Evolutionary conservation across 2,329 filamentous ascomycete genomes (phyloP).

Genomic region (Colletotrichum truncatum): DNA sequence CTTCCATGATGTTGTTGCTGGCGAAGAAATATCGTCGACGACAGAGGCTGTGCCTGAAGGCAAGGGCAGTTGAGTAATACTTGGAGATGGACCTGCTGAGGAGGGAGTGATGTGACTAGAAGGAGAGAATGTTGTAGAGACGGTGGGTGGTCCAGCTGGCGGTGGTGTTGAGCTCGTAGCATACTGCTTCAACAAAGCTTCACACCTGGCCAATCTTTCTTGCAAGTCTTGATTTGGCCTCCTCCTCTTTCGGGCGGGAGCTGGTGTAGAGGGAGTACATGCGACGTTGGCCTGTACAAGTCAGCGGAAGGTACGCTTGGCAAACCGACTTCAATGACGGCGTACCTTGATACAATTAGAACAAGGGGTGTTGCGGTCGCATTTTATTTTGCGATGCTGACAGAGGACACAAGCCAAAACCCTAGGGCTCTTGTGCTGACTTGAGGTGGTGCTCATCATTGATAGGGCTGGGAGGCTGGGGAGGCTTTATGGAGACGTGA

Average conservation of each 20-base stretch:
- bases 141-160: constrained; percentile 34
- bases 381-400: constrained; percentile 71
- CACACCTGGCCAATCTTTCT: constrained; percentile 66
- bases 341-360: constrained; percentile 68
- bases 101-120: constrained; percentile 13
- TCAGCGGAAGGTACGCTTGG: constrained; percentile 11
- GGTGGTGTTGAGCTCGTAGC: constrained; percentile 44
- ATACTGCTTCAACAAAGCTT: constrained; percentile 67
- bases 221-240: constrained; percentile 70
- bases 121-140: constrained; percentile 20
- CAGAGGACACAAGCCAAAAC: constrained; percentile 66
- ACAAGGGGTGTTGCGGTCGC: constrained; percentile 67
- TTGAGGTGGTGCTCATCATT: constrained; percentile 25
- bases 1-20: constrained; percentile 46
- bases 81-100: constrained; percentile 22
- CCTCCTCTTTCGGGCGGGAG: constrained; percentile 66
- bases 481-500: constrained; percentile 4
- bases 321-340: constrained; percentile 28
- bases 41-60: constrained; percentile 31
- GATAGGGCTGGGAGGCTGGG: constrained; percentile 18
- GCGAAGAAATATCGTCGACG: constrained; percentile 34
- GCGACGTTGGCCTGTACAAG: constrained; percentile 62
- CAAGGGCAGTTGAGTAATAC: constrained; percentile 29
- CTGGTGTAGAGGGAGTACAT: constrained; percentile 68
- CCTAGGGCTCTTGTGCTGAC: constrained; percentile 49